Evolutionary conservation across 1,139 yeast species (phyloP).

Genomic region (Magnusiomyces tetraspermus): DNA sequence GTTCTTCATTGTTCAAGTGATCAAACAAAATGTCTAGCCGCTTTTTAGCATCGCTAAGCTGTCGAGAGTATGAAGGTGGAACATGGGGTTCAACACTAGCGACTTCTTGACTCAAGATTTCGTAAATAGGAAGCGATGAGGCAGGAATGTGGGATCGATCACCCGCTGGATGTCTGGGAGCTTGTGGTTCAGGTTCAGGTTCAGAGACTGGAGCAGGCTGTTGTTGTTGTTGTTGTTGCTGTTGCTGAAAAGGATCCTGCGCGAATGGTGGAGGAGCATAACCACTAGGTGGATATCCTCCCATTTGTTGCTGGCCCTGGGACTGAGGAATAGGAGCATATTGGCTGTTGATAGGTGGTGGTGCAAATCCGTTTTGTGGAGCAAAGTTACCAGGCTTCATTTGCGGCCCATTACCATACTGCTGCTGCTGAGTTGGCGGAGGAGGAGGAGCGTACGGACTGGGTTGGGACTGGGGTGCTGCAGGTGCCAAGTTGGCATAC

Average conservation of each 20-base stretch:
- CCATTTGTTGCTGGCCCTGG: slow-evolving; percentile 16
- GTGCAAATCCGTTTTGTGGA: slow-evolving; percentile 19
- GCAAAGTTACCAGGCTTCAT: no score
- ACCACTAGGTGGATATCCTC: slow-evolving; percentile 9
- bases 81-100: slow-evolving; percentile 54
- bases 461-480: slow-evolving; percentile 11
- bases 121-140: slow-evolving; percentile 49
- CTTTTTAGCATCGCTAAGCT: slow-evolving; percentile 72
- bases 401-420: slow-evolving; percentile 6
- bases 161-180: slow-evolving; percentile 47
- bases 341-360: slow-evolving; percentile 12
- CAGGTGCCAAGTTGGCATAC: slow-evolving; percentile 21
- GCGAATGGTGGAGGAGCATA: not conserved
- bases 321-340: slow-evolving; percentile 8
- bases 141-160: slow-evolving; percentile 64
- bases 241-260: slow-evolving; percentile 14
- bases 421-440: slow-evolving; percentile 10
- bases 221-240: slow-evolving; percentile 17
- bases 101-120: slow-evolving; percentile 45
- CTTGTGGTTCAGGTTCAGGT: slow-evolving; percentile 24
- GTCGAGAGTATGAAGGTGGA: slow-evolving; percentile 67
- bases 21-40: slow-evolving; percentile 70
- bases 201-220: slow-evolving; percentile 22
- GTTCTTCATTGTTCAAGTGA: slow-evolving; percentile 67
- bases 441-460: slow-evolving; percentile 20